Conservation (phyloP, 371 early-diverging fungal genomes). For the Syncephalastrum monosporum region DNA sequence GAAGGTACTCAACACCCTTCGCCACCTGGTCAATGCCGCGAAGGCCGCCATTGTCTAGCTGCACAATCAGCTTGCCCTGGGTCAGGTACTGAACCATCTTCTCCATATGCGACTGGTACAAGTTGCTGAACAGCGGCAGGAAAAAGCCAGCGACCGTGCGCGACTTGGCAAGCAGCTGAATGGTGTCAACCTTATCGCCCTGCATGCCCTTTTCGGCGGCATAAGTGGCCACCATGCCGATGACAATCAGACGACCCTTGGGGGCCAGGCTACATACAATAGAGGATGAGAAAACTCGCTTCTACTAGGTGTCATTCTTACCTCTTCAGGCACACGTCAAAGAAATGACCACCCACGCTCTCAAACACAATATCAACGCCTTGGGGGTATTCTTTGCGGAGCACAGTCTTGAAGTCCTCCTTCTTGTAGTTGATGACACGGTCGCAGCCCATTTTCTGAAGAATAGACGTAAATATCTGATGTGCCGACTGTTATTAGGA, state of each 20-base stretch:
- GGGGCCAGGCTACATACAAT: conserved; percentile 33
- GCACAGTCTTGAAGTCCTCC: conserved; percentile 47
- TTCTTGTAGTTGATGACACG: conserved; percentile 51
- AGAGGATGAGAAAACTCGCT: not conserved
- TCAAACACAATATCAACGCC: conserved; percentile 65
- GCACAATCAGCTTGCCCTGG: conserved; percentile 38
- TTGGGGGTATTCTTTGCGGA: conserved; percentile 53
- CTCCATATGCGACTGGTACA: conserved; percentile 32
- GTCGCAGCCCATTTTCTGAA: conserved; percentile 37
- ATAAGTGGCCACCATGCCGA: conserved; percentile 56
- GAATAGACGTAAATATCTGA: not conserved
- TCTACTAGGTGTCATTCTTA: conserved; percentile 4
- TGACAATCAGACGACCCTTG: conserved; percentile 59
- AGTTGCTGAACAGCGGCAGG: conserved; percentile 32
- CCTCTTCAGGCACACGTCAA: conserved; percentile 45
- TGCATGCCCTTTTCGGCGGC: conserved; percentile 31
- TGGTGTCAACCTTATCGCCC: conserved; percentile 47
- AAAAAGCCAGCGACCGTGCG: conserved; percentile 62
- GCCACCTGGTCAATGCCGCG: conserved; percentile 41
- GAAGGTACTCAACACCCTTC: conserved; percentile 45
- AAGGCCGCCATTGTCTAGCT: conserved; percentile 42
- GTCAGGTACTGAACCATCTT: conserved; percentile 28
- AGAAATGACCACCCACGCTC: conserved; percentile 28
- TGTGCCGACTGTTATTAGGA: not conserved
- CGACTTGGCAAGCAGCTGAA: conserved; percentile 49